phyloP scores from a whole-genome alignment of 2,329 filamentous ascomycete species.

The Arthrinium phaeospermum region DNA sequence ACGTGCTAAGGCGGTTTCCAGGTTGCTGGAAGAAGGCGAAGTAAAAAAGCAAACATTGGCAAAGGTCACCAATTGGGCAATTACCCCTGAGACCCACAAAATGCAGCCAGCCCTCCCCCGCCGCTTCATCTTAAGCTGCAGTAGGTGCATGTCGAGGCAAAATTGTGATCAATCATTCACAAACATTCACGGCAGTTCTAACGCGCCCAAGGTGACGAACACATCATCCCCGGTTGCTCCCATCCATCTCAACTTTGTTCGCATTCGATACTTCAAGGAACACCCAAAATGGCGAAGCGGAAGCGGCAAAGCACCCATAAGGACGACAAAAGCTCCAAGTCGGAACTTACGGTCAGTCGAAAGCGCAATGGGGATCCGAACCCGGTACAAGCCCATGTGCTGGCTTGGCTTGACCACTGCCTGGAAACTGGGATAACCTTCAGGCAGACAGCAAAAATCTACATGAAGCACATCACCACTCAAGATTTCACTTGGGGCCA shows the following conservation, averaged over 20 bases:
- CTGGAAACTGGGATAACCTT: not conserved
- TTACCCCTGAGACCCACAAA: conserved; percentile 3
- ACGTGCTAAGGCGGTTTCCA: not conserved
- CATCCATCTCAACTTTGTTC: not conserved
- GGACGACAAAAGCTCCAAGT: not conserved
- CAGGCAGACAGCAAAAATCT: not conserved
- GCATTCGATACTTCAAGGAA: not conserved
- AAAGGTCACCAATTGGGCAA: not conserved
- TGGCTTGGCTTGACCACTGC: conserved; percentile 4
- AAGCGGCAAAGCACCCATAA: not conserved
- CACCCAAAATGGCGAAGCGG: not conserved
- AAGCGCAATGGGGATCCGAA: not conserved
- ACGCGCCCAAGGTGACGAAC: not conserved
- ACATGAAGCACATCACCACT: not conserved
- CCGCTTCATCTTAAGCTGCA: not conserved
- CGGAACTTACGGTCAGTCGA: not conserved
- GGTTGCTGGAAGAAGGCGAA: not conserved
- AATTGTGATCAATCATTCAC: not conserved
- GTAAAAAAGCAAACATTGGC: not conserved
- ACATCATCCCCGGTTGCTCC: not conserved
- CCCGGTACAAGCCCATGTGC: not conserved
- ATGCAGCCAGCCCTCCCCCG: not conserved
- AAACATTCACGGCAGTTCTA: not conserved
- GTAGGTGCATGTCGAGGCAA: not conserved
- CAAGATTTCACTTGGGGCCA: not conserved